Conservation (phyloP, 2,329 filamentous ascomycete species). For the Cercospora citrullina region DNA sequence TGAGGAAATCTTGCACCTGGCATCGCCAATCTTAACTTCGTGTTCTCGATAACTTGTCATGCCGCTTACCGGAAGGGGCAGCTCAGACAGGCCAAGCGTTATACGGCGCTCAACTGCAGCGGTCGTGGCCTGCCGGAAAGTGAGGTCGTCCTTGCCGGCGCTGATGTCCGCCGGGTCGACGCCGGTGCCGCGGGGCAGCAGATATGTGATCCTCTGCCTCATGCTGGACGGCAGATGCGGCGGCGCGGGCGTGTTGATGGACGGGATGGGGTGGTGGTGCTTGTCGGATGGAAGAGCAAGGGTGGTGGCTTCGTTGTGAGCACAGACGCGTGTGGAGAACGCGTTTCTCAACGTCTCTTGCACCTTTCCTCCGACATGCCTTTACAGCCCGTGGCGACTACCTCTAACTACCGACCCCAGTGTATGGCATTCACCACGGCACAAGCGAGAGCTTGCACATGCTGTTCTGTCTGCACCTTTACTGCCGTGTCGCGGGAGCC, state of each 20-base stretch:
- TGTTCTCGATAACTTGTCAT: background rate
- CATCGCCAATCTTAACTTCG: constrained; percentile 13
- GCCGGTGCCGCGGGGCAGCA: constrained; percentile 63
- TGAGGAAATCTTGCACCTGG: constrained; percentile 63
- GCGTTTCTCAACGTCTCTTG: background rate
- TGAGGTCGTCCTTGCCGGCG: constrained; percentile 56
- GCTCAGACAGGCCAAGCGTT: constrained; percentile 71
- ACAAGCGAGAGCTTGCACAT: background rate
- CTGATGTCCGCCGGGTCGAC: constrained; percentile 65
- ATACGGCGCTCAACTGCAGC: constrained; percentile 77
- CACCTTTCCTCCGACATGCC: background rate
- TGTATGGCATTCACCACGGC: background rate
- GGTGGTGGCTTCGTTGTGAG: background rate
- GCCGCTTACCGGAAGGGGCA: constrained; percentile 62
- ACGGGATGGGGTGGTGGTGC: background rate
- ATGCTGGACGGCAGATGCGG: constrained; percentile 47
- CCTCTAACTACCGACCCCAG: background rate
- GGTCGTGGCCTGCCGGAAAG: constrained; percentile 57
- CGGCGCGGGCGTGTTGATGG: background rate
- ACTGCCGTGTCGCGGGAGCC: background rate
- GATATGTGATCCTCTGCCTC: constrained; percentile 75
- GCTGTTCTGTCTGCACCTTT: background rate
- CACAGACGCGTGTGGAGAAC: background rate
- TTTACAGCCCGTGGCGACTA: background rate
- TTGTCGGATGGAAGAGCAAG: background rate